Percentiles rank a stretch among this genome's conserved stretches.
Evolutionary conservation across 495 filamentous ascomycete genomes (phyloP).

Genomic region (Cairneyella variabilis): DNA sequence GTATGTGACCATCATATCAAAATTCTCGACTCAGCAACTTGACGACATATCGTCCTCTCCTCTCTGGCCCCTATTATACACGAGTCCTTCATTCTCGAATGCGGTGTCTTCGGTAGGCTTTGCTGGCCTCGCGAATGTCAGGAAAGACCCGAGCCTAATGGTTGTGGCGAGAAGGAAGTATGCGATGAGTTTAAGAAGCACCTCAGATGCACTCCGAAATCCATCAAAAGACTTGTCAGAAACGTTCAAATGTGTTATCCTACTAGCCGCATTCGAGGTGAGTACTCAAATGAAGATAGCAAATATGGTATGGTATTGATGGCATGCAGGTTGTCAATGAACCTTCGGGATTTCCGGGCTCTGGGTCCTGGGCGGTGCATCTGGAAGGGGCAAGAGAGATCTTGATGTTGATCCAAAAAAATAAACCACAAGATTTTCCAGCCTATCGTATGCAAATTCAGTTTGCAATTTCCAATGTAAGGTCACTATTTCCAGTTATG

Average conservation of each 20-base stretch:
- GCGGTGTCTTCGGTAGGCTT: constrained; percentile 21
- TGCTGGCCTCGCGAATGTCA: constrained; percentile 21
- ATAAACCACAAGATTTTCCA: neutral
- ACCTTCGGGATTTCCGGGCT: too few species aligned
- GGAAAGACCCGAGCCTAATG: constrained; percentile 8
- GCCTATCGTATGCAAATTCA: constrained; percentile 15
- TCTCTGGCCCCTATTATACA: neutral
- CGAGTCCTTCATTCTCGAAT: constrained; percentile 8
- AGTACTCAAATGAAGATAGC: too few species aligned
- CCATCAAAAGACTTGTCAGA: constrained; percentile 5
- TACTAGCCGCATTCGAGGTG: constrained; percentile 22
- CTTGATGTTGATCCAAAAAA: constrained; percentile 8
- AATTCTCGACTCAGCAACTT: neutral
- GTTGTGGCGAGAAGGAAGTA: constrained; percentile 19
- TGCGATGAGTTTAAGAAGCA: constrained; percentile 2
- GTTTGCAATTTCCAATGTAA: constrained; percentile 15
- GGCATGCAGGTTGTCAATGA: constrained; percentile 14
- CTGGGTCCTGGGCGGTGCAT: constrained; percentile 14
- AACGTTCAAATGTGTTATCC: constrained; percentile 15
- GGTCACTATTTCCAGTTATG: neutral
- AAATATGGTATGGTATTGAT: constrained; percentile 4
- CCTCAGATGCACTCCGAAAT: constrained; percentile 6
- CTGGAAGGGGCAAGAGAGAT: constrained; percentile 15
- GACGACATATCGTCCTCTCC: constrained; percentile 1
- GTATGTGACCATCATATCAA: constrained; percentile 3